A percentile compares a stretch with the other conserved stretches of the same genome.
Evolutionary conservation across 768 basidiomycete species (phyloP).

Genomic region (Termitomyces sp.): DNA sequence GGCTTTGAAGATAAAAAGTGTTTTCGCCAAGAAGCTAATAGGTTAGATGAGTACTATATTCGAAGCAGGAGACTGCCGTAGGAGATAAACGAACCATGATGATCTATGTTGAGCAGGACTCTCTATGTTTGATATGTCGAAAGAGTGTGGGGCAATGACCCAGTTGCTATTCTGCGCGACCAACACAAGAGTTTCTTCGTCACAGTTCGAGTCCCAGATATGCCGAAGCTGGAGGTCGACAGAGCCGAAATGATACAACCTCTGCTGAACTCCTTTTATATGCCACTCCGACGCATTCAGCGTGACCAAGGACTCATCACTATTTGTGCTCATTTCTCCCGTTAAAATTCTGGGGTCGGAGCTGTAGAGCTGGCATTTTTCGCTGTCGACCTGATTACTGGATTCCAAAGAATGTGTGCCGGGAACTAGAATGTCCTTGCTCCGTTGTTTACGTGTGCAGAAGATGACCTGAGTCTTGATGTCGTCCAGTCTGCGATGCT

Average conservation of each 20-base stretch:
- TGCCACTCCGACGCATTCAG: conserved; percentile 27
- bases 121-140: not conserved
- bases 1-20: not conserved
- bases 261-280: conserved; percentile 23
- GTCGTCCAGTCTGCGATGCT: conserved; percentile 32
- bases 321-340: not conserved
- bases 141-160: conserved; percentile 15
- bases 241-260: conserved; percentile 34
- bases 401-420: too few species aligned
- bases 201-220: conserved; percentile 24
- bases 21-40: not conserved
- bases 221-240: conserved; percentile 33
- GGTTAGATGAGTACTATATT: not conserved
- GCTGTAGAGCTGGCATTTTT: not conserved
- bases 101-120: not conserved
- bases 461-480: conserved; percentile 29
- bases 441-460: conserved; percentile 1
- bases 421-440: not conserved
- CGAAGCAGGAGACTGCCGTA: not conserved
- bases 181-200: conserved; percentile 33
- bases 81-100: conserved; percentile 6
- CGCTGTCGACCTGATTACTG: not conserved
- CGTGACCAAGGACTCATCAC: conserved; percentile 27
- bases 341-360: not conserved
- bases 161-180: conserved; percentile 31